Conservation (phyloP, 768 basidiomycete genomes). For the Lactarius sp. region DNA sequence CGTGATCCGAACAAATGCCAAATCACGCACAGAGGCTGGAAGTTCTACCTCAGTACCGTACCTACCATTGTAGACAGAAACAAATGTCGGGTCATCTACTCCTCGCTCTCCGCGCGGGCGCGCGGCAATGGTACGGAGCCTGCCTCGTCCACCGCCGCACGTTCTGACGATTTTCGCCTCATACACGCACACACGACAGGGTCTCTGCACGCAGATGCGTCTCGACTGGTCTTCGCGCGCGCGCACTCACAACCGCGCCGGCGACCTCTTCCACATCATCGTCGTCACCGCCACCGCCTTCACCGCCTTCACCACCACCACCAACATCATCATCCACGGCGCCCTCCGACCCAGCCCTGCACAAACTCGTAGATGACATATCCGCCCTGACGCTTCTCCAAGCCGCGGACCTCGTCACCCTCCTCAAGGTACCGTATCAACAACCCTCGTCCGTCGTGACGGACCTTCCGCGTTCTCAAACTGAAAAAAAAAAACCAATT, state of each 20-base stretch:
- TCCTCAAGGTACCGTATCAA: conserved; percentile 74
- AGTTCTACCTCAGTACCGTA: too few relatives aligned
- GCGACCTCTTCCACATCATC: conserved; percentile 40
- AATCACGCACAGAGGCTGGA: neutral
- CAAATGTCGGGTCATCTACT: neutral
- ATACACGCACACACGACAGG: neutral
- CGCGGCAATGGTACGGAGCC: neutral
- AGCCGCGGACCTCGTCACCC: conserved; percentile 88
- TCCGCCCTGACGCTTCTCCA: conserved; percentile 84
- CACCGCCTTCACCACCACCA: conserved; percentile 40
- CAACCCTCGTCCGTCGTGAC: too few relatives aligned
- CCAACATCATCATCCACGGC: conserved; percentile 19
- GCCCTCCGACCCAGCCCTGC: conserved; percentile 60
- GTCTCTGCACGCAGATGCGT: neutral
- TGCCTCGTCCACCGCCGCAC: too few relatives aligned
- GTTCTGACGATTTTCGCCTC: neutral
- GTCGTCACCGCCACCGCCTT: conserved; percentile 34
- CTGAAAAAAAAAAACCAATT: neutral
- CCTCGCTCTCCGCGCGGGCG: neutral
- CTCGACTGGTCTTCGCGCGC: neutral
- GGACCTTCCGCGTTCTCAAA: too few relatives aligned
- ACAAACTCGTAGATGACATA: conserved; percentile 89
- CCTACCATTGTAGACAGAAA: neutral
- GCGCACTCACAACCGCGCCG: conserved; percentile 33
- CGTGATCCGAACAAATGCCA: neutral